Percentiles rank a stretch among this genome's conserved stretches.
Evolutionary conservation across 2,329 filamentous ascomycete genomes (phyloP).

Genomic region (Curvularia hawaiiensis): DNA sequence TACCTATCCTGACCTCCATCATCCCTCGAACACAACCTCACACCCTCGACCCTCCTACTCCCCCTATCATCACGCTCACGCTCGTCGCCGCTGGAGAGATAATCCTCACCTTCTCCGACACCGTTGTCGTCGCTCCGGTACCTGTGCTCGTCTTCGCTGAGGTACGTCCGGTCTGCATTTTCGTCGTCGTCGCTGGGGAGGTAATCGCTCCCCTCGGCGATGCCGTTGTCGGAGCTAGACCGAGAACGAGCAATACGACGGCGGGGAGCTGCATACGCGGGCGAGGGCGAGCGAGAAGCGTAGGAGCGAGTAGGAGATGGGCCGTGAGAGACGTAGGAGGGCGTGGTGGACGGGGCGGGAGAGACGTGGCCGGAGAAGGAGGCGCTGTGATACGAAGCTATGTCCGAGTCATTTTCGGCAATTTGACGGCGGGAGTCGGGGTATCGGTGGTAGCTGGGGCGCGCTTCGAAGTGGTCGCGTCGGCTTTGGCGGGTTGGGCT

Average conservation of each 20-base stretch:
- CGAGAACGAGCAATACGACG: not conserved
- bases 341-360: not conserved
- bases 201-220: slow-evolving; percentile 3
- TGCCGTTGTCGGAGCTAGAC: slow-evolving; percentile 1
- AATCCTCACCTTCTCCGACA: not conserved
- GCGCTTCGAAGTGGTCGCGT: not conserved
- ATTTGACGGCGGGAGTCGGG: not conserved
- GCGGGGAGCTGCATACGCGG: not conserved
- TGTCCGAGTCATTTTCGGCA: slow-evolving; percentile 1
- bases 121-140: not conserved
- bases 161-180: not conserved
- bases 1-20: not conserved
- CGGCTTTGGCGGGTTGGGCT: not conserved
- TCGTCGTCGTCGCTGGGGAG: slow-evolving; percentile 4
- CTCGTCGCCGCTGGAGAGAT: not conserved
- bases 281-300: not conserved
- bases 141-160: not conserved
- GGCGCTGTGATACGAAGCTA: slow-evolving; percentile 9
- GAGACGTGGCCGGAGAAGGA: not conserved
- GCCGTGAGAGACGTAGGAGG: not conserved
- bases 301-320: not conserved
- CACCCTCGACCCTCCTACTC: not conserved
- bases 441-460: not conserved
- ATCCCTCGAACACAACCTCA: not conserved
- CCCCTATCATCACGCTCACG: not conserved